These are phyloP conservation scores for Fusarium mundagurra DNA, from an alignment of 2,329 filamentous ascomycete species.

Conservation along the genomic window DNA sequence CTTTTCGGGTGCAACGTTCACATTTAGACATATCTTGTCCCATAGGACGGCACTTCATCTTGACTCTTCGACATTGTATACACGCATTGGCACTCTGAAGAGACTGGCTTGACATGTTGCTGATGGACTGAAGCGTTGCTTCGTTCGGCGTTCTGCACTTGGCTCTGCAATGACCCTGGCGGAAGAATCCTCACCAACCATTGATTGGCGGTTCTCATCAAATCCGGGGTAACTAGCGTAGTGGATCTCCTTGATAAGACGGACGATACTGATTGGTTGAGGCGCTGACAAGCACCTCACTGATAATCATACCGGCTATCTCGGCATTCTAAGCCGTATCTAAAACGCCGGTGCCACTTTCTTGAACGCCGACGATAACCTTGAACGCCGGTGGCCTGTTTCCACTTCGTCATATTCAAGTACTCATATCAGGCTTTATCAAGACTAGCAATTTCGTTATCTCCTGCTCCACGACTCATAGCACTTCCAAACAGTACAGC, in stretches of 20 bases:
- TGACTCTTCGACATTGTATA: neutral
- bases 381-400: neutral
- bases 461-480: rapidly evolving
- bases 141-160: neutral
- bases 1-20: neutral
- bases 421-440: neutral
- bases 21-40: neutral
- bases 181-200: neutral
- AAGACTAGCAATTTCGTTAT: neutral
- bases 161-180: neutral
- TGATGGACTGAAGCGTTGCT: rapidly evolving
- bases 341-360: neutral
- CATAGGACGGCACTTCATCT: neutral
- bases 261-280: rapidly evolving
- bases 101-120: neutral
- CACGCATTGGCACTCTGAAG: neutral
- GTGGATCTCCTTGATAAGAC: neutral
- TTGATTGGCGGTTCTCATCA: neutral
- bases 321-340: neutral
- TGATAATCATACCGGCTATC: neutral
- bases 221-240: neutral
- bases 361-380: neutral
- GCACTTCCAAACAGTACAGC: rapidly evolving
- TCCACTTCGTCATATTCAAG: neutral
- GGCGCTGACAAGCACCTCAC: rapidly evolving